A percentile compares a stretch with the other conserved stretches of the same genome.
phyloP scores from a whole-genome alignment of 2,329 filamentous ascomycete genomes.

The Thelonectria discophora region DNA sequence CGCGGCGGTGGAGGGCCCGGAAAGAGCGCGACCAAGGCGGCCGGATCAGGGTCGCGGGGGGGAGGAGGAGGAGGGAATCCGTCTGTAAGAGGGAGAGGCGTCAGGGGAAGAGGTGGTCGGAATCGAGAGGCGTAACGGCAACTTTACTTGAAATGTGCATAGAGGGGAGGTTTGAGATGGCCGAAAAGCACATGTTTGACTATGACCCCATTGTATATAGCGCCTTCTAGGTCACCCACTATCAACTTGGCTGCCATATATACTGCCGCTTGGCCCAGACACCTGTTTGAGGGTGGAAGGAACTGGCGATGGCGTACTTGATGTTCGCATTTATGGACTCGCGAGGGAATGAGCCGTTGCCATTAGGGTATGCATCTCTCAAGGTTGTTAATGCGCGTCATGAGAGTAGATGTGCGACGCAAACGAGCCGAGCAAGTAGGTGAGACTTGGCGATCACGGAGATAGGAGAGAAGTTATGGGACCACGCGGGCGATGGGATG shows the following conservation, averaged over 20 bases:
- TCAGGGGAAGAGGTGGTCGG: slow-evolving; percentile 36
- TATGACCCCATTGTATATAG: slow-evolving; percentile 1
- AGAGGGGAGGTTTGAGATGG: too few relatives aligned
- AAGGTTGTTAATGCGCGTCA: slow-evolving; percentile 4
- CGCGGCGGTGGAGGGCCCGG: slow-evolving; percentile 25
- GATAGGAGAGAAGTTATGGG: not conserved
- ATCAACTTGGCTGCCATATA: not conserved
- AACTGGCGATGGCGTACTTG: not conserved
- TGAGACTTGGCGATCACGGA: not conserved
- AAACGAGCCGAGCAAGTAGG: not conserved
- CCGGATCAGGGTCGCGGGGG: slow-evolving; percentile 32
- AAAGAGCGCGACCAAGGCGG: slow-evolving; percentile 21
- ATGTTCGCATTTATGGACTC: not conserved
- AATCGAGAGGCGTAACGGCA: slow-evolving; percentile 13
- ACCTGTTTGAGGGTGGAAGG: too few relatives aligned
- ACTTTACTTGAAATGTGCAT: slow-evolving; percentile 22
- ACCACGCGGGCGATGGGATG: slow-evolving; percentile 11
- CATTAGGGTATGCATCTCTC: slow-evolving; percentile 11
- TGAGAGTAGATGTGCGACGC: not conserved
- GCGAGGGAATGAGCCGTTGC: not conserved
- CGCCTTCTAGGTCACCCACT: not conserved
- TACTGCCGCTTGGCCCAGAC: not conserved
- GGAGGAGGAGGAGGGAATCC: slow-evolving; percentile 31
- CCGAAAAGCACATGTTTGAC: not conserved
- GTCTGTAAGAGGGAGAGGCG: slow-evolving; percentile 35